These are phyloP conservation scores for Thymus mandschuricus DNA, from an alignment of 257 asterid genomes.

Conservation along the genomic window DNA sequence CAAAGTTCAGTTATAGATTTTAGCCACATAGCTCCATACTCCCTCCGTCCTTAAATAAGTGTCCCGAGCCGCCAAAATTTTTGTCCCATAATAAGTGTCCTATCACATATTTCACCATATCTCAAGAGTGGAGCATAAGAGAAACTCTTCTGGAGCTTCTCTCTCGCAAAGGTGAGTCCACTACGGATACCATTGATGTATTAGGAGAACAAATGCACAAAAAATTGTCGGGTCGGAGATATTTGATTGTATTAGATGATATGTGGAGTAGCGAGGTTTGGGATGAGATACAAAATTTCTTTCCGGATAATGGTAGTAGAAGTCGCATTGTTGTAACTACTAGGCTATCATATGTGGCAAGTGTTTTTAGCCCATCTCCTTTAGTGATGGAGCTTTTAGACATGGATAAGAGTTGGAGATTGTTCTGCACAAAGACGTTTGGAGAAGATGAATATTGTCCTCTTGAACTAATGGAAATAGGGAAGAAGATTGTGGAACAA, in stretches of 20 bases:
- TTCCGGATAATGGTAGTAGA: slow-evolving; percentile 12
- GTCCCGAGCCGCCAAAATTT: too few relatives aligned
- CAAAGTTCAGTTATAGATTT: too few relatives aligned
- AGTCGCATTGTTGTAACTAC: slow-evolving; percentile 13
- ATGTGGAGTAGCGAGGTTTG: slow-evolving; percentile 20
- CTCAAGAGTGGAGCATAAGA: neutral
- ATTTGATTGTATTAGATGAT: neutral
- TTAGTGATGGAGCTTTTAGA: neutral
- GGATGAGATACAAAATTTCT: slow-evolving; percentile 3
- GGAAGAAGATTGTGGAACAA: neutral
- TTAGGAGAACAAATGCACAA: slow-evolving; percentile 5
- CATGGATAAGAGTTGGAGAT: neutral
- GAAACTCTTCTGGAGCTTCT: neutral
- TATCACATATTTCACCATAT: too few relatives aligned
- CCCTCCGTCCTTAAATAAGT: too few relatives aligned
- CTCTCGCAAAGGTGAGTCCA: neutral
- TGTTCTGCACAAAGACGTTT: neutral
- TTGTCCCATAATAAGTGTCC: too few relatives aligned
- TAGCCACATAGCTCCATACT: too few relatives aligned
- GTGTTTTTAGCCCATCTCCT: neutral
- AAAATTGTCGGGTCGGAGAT: slow-evolving; percentile 2
- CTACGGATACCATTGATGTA: neutral
- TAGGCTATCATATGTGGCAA: neutral
- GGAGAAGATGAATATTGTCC: neutral
- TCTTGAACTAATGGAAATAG: neutral